Evolutionary conservation across 2,329 filamentous ascomycete species (phyloP).

Genomic region (Acrodontium crateriforme): DNA sequence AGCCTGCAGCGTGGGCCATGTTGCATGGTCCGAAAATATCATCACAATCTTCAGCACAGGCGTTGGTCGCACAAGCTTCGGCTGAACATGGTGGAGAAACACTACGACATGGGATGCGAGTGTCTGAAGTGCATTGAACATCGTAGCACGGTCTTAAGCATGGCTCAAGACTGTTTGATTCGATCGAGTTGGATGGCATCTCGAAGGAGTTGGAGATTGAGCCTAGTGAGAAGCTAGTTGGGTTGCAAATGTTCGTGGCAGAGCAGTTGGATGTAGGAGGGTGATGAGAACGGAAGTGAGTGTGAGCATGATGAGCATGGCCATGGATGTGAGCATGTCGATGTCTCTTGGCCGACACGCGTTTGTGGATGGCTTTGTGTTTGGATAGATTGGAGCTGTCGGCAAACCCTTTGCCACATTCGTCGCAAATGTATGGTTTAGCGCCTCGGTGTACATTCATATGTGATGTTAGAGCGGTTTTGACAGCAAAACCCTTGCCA

Average conservation of each 20-base stretch:
- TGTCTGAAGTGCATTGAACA: constrained; percentile 3
- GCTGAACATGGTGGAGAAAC: no score
- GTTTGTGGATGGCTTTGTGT: constrained; percentile 14
- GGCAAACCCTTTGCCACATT: constrained; percentile 22
- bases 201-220: no score
- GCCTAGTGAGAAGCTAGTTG: background rate
- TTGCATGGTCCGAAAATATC: no score
- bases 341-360: constrained; percentile 4
- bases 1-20: no score
- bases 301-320: background rate
- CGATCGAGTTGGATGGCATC: no score
- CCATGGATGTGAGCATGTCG: background rate
- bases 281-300: background rate
- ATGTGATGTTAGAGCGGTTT: constrained; percentile 57
- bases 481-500: constrained; percentile 48
- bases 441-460: constrained; percentile 42
- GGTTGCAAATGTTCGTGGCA: background rate
- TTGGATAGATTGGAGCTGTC: constrained; percentile 23
- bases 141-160: constrained; percentile 9
- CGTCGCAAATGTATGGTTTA: constrained; percentile 30
- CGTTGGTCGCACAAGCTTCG: constrained; percentile 5
- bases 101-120: constrained; percentile 6
- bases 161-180: no score
- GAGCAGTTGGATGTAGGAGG: background rate
- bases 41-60: constrained; percentile 4